Conservation (phyloP, 805 yeast genomes). For the Cyberlindnera samutprakarnensis region DNA sequence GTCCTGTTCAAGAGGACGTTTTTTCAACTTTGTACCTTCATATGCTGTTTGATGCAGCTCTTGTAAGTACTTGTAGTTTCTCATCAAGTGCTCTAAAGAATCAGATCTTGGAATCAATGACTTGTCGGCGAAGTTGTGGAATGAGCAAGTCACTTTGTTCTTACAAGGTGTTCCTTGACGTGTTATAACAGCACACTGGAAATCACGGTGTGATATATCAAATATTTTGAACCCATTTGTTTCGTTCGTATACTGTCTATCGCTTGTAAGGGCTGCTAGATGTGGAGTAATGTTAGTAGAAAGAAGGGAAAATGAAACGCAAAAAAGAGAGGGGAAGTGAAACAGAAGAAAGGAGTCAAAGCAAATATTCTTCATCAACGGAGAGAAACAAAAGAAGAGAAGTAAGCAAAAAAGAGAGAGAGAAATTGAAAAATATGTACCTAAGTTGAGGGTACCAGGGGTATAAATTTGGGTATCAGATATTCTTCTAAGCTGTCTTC, state of each 20-base stretch:
- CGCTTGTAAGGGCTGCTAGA: background rate
- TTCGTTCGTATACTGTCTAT: background rate
- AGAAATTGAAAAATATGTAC: background rate
- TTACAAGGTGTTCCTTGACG: slow-evolving; percentile 7
- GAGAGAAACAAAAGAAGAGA: background rate
- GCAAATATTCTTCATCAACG: too few relatives aligned
- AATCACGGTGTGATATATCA: slow-evolving; percentile 14
- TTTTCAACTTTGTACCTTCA: slow-evolving; percentile 3
- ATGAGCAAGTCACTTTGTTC: slow-evolving; percentile 11
- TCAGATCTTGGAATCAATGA: slow-evolving; percentile 8
- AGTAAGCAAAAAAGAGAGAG: background rate
- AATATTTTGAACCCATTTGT: slow-evolving; percentile 5
- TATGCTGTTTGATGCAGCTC: slow-evolving; percentile 2
- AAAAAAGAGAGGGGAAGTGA: background rate
- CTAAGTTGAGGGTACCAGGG: background rate
- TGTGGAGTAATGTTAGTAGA: background rate
- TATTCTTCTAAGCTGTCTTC: background rate
- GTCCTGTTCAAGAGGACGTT: background rate
- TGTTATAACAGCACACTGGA: slow-evolving; percentile 15
- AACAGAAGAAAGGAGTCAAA: background rate
- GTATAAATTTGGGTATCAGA: too few relatives aligned
- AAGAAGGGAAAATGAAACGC: background rate
- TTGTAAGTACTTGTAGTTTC: slow-evolving; percentile 30
- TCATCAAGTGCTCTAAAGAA: slow-evolving; percentile 9
- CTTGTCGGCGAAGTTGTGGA: slow-evolving; percentile 10